phyloP scores from a whole-genome alignment of 2,329 filamentous ascomycete genomes.

The Hymenoscyphus salicellus region DNA sequence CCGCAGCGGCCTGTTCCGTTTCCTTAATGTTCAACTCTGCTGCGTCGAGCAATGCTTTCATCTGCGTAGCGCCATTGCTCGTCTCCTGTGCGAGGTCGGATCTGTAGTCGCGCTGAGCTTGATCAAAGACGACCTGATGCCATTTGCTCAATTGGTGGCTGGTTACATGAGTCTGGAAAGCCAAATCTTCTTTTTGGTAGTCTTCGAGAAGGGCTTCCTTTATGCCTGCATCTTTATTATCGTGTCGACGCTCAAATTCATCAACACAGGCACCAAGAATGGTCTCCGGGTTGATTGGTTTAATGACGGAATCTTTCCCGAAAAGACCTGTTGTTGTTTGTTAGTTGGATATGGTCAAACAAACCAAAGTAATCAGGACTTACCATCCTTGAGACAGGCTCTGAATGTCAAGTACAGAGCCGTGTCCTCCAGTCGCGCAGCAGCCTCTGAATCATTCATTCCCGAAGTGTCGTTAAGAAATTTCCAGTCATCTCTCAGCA shows the following conservation, averaged over 20 bases:
- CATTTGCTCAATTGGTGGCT: conserved; percentile 69
- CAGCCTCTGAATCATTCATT: conserved; percentile 67
- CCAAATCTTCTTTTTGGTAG: conserved; percentile 68
- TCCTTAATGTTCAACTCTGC: conserved; percentile 31
- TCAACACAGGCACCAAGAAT: conserved; percentile 59
- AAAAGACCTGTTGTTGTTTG: conserved; percentile 41
- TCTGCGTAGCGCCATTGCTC: conserved; percentile 23
- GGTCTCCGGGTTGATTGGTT: conserved; percentile 50
- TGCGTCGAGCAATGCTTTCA: conserved; percentile 22
- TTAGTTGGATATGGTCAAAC: conserved; percentile 13
- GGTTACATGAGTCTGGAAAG: conserved; percentile 62
- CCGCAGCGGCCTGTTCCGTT: conserved; percentile 31
- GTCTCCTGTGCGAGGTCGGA: conserved; percentile 34
- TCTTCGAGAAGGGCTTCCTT: conserved; percentile 67
- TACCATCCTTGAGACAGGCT: conserved; percentile 63
- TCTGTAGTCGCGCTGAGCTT: conserved; percentile 40
- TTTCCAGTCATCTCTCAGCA: conserved; percentile 81
- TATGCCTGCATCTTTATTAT: conserved; percentile 59
- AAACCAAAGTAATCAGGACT: conserved; percentile 34
- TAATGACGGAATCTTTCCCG: conserved; percentile 42
- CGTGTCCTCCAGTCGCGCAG: conserved; percentile 61
- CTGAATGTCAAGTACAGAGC: conserved; percentile 66
- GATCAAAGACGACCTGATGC: conserved; percentile 46
- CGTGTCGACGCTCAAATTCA: conserved; percentile 59
- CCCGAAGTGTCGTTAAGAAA: conserved; percentile 73